Conservation (phyloP, 441 rosid genomes). For the Euphorbia corollata region DNA sequence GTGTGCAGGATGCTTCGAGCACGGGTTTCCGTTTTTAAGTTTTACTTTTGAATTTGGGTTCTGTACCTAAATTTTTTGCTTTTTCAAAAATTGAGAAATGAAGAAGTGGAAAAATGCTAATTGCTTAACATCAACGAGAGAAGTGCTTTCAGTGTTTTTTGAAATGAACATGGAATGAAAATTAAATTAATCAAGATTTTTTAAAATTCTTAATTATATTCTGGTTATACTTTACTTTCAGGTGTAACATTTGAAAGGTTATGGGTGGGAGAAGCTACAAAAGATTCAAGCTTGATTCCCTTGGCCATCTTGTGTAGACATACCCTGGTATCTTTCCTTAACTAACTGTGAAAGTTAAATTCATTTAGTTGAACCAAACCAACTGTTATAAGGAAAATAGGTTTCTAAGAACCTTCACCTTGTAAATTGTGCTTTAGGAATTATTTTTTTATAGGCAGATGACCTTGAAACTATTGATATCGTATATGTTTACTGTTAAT, state of each 20-base stretch:
- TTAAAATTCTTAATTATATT: constrained; percentile 12
- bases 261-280: too few species aligned
- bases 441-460: neutral
- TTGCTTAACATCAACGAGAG: neutral
- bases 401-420: constrained; percentile 5
- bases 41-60: neutral
- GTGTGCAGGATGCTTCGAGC: too few species aligned
- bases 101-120: neutral
- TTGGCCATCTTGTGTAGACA: constrained; percentile 54
- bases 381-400: neutral
- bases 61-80: neutral
- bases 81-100: neutral
- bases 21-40: too few species aligned
- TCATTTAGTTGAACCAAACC: neutral
- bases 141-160: neutral
- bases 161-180: neutral
- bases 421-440: neutral
- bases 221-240: constrained; percentile 11
- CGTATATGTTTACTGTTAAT: neutral
- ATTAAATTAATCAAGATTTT: constrained; percentile 2
- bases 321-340: constrained; percentile 42
- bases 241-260: too few species aligned
- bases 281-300: constrained; percentile 44
- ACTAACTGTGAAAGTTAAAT: neutral
- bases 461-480: neutral